Evolutionary conservation across 345 rosid species (phyloP).

Genomic region (Capsella bursapastoris): DNA sequence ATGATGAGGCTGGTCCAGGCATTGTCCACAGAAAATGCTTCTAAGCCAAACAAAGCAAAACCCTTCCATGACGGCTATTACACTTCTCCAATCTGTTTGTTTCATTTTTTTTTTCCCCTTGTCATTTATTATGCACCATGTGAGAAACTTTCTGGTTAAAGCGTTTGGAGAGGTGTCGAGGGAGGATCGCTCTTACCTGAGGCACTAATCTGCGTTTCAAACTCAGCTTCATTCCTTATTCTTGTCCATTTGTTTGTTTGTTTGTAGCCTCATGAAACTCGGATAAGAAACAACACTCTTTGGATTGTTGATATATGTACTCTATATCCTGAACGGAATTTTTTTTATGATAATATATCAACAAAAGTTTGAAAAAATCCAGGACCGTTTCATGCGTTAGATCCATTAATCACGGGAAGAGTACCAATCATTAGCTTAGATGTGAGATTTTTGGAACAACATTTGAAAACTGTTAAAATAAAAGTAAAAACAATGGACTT

Average conservation of each 20-base stretch:
- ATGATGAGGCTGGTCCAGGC: conserved; percentile 80
- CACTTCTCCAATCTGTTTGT: conserved; percentile 12
- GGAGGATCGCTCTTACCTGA: not conserved
- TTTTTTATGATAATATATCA: not conserved
- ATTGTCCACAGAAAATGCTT: conserved; percentile 89
- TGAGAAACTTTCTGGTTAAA: conserved; percentile 7
- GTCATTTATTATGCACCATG: not conserved
- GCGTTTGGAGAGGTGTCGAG: not conserved
- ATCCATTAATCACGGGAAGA: not conserved
- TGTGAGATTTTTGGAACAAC: not conserved
- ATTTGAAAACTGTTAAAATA: not conserved
- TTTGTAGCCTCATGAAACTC: conserved; percentile 6
- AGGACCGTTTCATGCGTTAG: not conserved
- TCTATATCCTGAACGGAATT: not conserved
- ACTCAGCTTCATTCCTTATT: not conserved
- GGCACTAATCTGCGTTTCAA: conserved; percentile 1
- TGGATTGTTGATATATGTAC: conserved; percentile 21
- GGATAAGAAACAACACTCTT: not conserved
- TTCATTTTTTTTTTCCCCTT: not conserved
- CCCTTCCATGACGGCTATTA: not conserved
- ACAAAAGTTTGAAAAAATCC: not conserved
- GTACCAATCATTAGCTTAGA: not conserved
- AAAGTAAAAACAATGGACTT: no score
- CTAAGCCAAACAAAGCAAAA: conserved; percentile 42
- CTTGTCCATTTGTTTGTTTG: conserved; percentile 18